Conservation (phyloP, 805 yeast genomes). For the Clavispora phyllophila region DNA sequence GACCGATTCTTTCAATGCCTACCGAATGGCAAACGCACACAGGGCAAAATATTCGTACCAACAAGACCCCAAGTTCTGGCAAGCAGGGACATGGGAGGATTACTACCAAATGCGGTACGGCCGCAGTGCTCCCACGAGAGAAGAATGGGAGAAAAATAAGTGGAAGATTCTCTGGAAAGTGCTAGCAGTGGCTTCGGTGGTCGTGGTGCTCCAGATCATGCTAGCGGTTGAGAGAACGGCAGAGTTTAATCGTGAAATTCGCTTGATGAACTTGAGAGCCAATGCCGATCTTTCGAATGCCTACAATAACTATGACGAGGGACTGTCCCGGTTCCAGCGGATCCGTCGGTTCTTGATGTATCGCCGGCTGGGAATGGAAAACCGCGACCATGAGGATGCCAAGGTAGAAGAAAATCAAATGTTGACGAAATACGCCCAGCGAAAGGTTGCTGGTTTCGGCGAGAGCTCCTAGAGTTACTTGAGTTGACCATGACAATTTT, state of each 20-base stretch:
- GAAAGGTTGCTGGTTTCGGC: conserved; percentile 7
- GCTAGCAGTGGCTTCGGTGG: conserved; percentile 32
- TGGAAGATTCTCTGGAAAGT: conserved; percentile 39
- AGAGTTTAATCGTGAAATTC: conserved; percentile 20
- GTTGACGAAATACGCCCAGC: conserved; percentile 29
- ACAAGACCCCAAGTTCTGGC: conserved; percentile 47
- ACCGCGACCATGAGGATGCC: conserved; percentile 14
- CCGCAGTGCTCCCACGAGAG: conserved; percentile 35
- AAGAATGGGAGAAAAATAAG: conserved; percentile 39
- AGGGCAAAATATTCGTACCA: conserved; percentile 27
- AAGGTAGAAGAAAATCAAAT: conserved; percentile 24
- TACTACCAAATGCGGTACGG: conserved; percentile 41
- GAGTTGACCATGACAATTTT: no score
- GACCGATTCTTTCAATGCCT: conserved; percentile 27
- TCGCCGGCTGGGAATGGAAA: conserved; percentile 24
- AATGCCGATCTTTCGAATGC: conserved; percentile 25
- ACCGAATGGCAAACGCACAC: conserved; percentile 34
- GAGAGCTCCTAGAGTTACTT: background rate
- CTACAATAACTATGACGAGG: conserved; percentile 25
- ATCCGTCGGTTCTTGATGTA: conserved; percentile 29
- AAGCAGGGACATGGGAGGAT: conserved; percentile 64
- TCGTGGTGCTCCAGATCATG: conserved; percentile 38
- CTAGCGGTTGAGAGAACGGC: conserved; percentile 34
- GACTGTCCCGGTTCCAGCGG: conserved; percentile 24
- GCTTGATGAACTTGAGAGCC: conserved; percentile 23